These are phyloP conservation scores for Mycena citricolor DNA, from an alignment of 1,284 basidiomycete species.

Conservation along the genomic window DNA sequence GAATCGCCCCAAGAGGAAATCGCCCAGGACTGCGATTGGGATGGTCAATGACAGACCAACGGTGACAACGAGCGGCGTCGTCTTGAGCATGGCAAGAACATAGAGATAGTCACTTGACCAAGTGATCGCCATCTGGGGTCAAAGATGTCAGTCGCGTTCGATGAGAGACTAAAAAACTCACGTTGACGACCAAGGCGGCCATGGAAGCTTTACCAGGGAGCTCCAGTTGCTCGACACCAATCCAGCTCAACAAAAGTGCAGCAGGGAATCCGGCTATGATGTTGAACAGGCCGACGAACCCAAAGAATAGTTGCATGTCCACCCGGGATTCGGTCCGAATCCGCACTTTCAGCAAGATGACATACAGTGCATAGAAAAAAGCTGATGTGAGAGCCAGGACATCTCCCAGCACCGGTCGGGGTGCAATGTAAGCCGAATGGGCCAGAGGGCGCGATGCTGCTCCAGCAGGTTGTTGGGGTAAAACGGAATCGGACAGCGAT, in stretches of 20 bases:
- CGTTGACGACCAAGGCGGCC: conserved; percentile 75
- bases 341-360: conserved; percentile 87
- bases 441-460: conserved; percentile 20
- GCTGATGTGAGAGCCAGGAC: conserved; percentile 79
- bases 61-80: conserved; percentile 91
- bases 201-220: conserved; percentile 65
- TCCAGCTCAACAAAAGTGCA: conserved; percentile 77
- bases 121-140: conserved; percentile 78
- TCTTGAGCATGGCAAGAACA: conserved; percentile 94
- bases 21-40: conserved; percentile 83
- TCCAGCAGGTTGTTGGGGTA: conserved; percentile 24
- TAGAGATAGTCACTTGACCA: conserved; percentile 86
- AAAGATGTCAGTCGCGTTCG: conserved; percentile 1
- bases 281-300: conserved; percentile 92
- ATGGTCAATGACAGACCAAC: conserved; percentile 95
- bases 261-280: conserved; percentile 81
- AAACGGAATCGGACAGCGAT: conserved; percentile 72
- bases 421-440: conserved; percentile 20
- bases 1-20: conserved; percentile 64
- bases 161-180: conserved; percentile 40
- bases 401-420: conserved; percentile 64
- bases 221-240: conserved; percentile 76
- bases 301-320: conserved; percentile 93
- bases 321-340: conserved; percentile 83
- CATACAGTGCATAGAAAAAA: conserved; percentile 88